Base-by-base conservation (phyloP, 345 rosid genomes). In the Euphorbia lathyris region DNA sequence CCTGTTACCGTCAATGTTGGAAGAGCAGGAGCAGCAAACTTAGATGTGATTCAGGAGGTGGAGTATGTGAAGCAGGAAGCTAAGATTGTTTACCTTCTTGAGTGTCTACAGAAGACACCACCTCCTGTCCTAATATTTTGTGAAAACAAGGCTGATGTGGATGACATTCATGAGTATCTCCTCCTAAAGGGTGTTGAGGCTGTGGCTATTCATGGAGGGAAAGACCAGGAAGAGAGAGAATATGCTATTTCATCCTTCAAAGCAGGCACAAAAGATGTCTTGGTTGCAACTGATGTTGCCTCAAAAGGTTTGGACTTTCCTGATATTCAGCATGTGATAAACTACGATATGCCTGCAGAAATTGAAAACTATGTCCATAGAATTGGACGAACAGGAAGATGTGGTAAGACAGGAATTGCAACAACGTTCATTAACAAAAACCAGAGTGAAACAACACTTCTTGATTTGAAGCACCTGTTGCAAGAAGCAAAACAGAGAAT, bases 1-100 rank as follows among this genome's bases (percentile, higher is more conserved):
- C 97, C 98, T 6, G 88, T 93, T 64, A 86, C 82, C 0, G 97
- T 91, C 25, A 91, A 91, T 62, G 97, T 89, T 40, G 98, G 98
- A 67, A 88, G 96, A 83, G 97, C 96, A 12, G 96, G 98, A 70
- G 98, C 98, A 45, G 98, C 98, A 67, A 93, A 93, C 78, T 93
- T 93, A 10, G 98, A 93, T 79, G 97, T 93, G 60, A 89, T 93
- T 78, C 98, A 93, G 76, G 98, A 93, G 80, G 97, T 91, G 12
- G 94, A 93, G 80, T 91, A 93, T 51, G 98, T 93, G 67, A 93
- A 93, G 74, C 98, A 89, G 77, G 97, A 93, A 78, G 98, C 96
- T 3, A 93, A 91, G 81, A 91, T 93, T 19, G 97, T 91, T 7
- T 93, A 93, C 78, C 98, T 93, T 67, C 94, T 91, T 6, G 94